Evolutionary conservation across 495 filamentous ascomycete species (phyloP), one percentile per base, ranked within the genome.

Genomic region (Penicillium subrubescens): DNA sequence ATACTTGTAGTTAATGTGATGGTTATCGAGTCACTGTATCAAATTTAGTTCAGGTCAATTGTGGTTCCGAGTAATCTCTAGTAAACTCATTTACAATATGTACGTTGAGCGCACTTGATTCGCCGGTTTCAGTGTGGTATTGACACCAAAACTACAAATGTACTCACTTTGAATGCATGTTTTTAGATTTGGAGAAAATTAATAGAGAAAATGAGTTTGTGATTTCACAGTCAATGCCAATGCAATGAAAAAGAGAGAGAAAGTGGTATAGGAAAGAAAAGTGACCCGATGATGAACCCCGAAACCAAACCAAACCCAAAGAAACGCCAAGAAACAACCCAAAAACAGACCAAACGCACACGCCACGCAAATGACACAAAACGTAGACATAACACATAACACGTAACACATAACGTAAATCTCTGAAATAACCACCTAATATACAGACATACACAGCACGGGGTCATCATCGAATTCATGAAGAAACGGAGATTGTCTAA

Each of bases 401-500:
- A 69, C 61, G 65, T 67, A 67, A 63, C 67, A 70, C 61, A 72
- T 67, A 70, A 63, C 64, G 75, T 69, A 72, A 57, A 72, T 54
- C 65, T 68, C 63, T 75, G 67, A 73, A 65, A 55, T 14, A 41
- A 17, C 66, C 64, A 67, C 53, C 73, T 64, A 69, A 66, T 63
- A 67, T 65, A 72, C 67, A 76, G 64, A 74, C 55, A 78, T 70
- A 77, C 69, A 80, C 60, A 73, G 67, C 69, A 78, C 69, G 70
- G 61, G 50, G 63, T 74, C 70, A 71, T 76, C 61, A 71, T 76
- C 61, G 64, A 66, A 65, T 77, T 77, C 72, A 77, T 77, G 67
- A 33, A 33, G 31, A 69, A 71, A 75, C 72, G 71, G 67, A 80
- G 59, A 78, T 77, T 80, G 74, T 81, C 78, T 80, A 80, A 74